These are phyloP conservation scores for Solanum rostratum DNA, from an alignment of 257 asterid species.

Conservation along the genomic window DNA sequence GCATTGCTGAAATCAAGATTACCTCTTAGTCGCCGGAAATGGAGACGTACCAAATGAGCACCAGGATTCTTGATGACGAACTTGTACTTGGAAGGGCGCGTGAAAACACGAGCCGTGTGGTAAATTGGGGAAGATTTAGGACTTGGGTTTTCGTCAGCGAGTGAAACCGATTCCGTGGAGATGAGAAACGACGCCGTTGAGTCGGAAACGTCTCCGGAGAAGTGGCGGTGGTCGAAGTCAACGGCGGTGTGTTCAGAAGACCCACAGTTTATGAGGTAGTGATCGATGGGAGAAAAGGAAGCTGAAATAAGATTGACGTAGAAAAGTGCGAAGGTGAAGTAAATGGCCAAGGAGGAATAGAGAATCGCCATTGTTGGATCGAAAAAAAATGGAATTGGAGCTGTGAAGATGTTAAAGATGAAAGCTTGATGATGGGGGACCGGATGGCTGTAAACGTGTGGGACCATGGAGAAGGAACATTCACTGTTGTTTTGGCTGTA, in stretches of 20 bases:
- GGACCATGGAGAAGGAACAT: neutral
- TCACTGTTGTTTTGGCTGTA: neutral
- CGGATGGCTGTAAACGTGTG: neutral
- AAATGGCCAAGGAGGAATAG: neutral
- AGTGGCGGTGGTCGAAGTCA: constrained; percentile 55
- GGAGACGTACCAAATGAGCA: constrained; percentile 71
- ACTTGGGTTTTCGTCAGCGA: constrained; percentile 13
- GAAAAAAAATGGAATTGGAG: neutral
- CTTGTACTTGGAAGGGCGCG: constrained; percentile 41
- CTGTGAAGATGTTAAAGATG: neutral
- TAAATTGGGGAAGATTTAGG: constrained; percentile 40
- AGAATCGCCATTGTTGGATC: constrained; percentile 24
- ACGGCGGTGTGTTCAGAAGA: constrained; percentile 24
- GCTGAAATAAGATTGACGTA: constrained; percentile 15
- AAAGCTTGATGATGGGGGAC: neutral
- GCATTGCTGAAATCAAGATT: constrained; percentile 13
- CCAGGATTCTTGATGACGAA: constrained; percentile 49
- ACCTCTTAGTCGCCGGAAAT: constrained; percentile 30
- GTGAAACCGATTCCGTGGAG: constrained; percentile 23
- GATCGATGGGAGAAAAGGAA: constrained; percentile 47
- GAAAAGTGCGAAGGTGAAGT: constrained; percentile 17
- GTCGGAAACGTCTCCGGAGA: constrained; percentile 34
- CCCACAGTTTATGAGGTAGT: constrained; percentile 67
- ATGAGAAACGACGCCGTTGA: constrained; percentile 16
- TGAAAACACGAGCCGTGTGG: constrained; percentile 58